These are phyloP conservation scores for Plantago coronopus DNA, from an alignment of 305 asterid genomes.

Conservation along the genomic window DNA sequence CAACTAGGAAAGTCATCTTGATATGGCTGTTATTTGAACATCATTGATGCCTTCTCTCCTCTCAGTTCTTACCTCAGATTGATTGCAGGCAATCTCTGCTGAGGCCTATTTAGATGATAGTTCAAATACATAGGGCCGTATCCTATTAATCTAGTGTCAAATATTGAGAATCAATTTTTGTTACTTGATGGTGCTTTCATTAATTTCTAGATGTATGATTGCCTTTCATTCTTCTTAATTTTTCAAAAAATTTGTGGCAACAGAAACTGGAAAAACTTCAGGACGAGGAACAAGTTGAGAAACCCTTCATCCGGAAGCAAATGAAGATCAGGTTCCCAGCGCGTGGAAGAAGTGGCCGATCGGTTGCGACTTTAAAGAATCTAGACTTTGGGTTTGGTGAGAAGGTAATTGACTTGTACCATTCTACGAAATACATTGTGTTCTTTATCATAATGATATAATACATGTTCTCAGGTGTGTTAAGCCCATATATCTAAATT, in stretches of 20 bases:
- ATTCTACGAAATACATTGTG: background rate
- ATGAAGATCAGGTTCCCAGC: conserved; percentile 96
- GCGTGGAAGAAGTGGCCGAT: conserved; percentile 89
- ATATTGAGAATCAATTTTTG: background rate
- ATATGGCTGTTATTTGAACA: background rate
- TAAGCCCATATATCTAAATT: background rate
- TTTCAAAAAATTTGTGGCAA: conserved; percentile 25
- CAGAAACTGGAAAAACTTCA: conserved; percentile 97
- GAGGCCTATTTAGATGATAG: background rate
- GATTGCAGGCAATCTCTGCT: background rate
- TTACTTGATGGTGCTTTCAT: background rate
- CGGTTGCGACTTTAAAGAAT: conserved; percentile 62
- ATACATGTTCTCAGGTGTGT: background rate
- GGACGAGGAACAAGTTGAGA: conserved; percentile 85
- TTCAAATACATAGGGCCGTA: background rate
- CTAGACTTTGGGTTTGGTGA: conserved; percentile 73
- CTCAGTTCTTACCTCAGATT: no score
- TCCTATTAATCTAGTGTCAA: background rate
- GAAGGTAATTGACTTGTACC: conserved; percentile 46
- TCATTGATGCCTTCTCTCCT: no score
- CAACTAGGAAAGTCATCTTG: no score
- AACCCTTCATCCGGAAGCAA: conserved; percentile 96
- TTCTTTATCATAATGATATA: no score
- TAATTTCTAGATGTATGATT: background rate
- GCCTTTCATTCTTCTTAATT: conserved; percentile 14